phyloP scores from a whole-genome alignment of 2,329 filamentous ascomycete genomes.

The Neocatenulostroma microsporum region DNA sequence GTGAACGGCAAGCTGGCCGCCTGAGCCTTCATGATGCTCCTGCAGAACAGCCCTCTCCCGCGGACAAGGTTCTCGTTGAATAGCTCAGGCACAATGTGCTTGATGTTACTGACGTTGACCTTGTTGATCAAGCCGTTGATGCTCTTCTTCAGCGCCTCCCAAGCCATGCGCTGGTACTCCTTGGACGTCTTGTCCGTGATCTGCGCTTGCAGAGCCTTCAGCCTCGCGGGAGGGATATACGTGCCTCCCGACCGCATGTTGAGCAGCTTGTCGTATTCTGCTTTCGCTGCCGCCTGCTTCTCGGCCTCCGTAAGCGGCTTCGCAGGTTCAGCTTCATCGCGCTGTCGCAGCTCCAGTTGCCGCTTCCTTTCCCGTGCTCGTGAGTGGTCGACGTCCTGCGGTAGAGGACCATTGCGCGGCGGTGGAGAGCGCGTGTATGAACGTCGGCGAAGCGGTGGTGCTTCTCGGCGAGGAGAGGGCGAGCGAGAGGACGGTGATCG shows the following conservation, averaged over 20 bases:
- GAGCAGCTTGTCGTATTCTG: slow-evolving; percentile 86
- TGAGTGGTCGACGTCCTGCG: slow-evolving; percentile 43
- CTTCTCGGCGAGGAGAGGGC: slow-evolving; percentile 28
- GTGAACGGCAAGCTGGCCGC: slow-evolving; percentile 93
- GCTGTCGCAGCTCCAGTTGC: slow-evolving; percentile 38
- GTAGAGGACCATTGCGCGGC: slow-evolving; percentile 34
- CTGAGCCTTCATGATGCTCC: slow-evolving; percentile 97
- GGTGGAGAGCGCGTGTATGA: slow-evolving; percentile 28
- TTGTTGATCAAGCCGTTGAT: slow-evolving; percentile 99
- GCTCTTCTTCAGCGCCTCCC: slow-evolving; percentile 97
- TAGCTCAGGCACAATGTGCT: slow-evolving; percentile 89
- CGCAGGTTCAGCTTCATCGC: slow-evolving; percentile 36
- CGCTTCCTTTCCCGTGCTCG: slow-evolving; percentile 47
- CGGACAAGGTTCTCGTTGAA: slow-evolving; percentile 92
- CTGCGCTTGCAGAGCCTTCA: slow-evolving; percentile 87
- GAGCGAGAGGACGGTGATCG: slow-evolving; percentile 28
- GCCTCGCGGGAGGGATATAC: slow-evolving; percentile 86
- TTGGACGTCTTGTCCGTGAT: slow-evolving; percentile 95
- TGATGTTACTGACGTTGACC: slow-evolving; percentile 96
- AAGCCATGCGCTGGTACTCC: slow-evolving; percentile 98
- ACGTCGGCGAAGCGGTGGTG: slow-evolving; percentile 24
- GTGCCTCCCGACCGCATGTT: slow-evolving; percentile 91
- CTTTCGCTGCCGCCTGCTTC: slow-evolving; percentile 80
- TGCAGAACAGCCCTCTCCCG: slow-evolving; percentile 84
- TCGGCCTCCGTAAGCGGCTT: slow-evolving; percentile 64